Conservation (phyloP, 768 basidiomycete species). For the Suillus occidentalis region DNA sequence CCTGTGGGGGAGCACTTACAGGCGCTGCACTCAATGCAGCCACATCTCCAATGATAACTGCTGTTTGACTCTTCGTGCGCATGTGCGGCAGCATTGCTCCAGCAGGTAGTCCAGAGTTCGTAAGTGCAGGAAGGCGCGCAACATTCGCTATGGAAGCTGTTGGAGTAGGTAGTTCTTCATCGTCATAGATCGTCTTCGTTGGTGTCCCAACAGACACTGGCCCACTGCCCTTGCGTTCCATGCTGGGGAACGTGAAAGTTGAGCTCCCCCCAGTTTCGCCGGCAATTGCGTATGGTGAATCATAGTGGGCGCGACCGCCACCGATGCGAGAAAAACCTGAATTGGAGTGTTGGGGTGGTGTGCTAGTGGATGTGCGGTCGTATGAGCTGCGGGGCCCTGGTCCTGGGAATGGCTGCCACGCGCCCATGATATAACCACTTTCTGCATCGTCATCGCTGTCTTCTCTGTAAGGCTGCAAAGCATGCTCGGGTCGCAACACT, state of each 20-base stretch:
- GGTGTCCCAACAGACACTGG: slow-evolving; percentile 17
- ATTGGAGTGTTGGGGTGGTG: slow-evolving; percentile 29
- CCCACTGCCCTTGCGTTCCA: slow-evolving; percentile 42
- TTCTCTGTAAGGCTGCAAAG: slow-evolving; percentile 71
- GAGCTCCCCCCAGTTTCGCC: slow-evolving; percentile 41
- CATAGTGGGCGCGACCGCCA: slow-evolving; percentile 84
- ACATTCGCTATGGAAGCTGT: slow-evolving; percentile 51
- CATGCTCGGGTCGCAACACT: slow-evolving; percentile 79
- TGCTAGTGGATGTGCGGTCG: slow-evolving; percentile 28
- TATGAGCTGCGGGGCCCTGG: slow-evolving; percentile 25
- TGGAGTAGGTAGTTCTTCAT: slow-evolving; percentile 49
- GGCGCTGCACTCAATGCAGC: slow-evolving; percentile 24
- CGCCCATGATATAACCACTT: slow-evolving; percentile 85
- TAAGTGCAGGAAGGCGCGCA: slow-evolving; percentile 40
- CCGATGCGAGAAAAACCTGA: slow-evolving; percentile 86
- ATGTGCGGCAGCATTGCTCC: slow-evolving; percentile 72
- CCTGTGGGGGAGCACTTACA: slow-evolving; percentile 11
- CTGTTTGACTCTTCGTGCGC: slow-evolving; percentile 80
- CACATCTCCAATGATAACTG: slow-evolving; percentile 71
- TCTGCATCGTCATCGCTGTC: slow-evolving; percentile 73
- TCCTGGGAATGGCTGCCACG: slow-evolving; percentile 80
- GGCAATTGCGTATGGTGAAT: slow-evolving; percentile 80
- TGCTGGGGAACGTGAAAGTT: slow-evolving; percentile 66
- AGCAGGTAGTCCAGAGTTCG: slow-evolving; percentile 42
- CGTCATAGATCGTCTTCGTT: slow-evolving; percentile 27